Conservation (phyloP, 306 rosid species). For the Hippophae gyantsensis region DNA sequence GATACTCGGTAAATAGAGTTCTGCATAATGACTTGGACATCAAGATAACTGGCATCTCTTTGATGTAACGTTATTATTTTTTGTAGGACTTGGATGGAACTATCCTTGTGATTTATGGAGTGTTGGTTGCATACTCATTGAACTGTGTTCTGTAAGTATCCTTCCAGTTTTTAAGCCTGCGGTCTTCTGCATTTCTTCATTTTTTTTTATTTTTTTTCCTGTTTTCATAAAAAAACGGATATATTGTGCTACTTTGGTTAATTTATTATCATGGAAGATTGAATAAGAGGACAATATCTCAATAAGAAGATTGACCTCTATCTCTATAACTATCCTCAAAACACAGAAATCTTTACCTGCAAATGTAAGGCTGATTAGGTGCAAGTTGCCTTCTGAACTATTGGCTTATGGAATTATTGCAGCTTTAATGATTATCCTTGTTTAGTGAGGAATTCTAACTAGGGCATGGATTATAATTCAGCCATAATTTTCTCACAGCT, state of each 20-base stretch:
- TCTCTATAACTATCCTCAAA: too few relatives aligned
- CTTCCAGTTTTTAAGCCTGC: not conserved
- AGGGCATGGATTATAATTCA: not conserved
- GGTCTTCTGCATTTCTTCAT: not conserved
- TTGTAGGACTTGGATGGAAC: conserved; percentile 81
- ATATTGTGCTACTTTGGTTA: not conserved
- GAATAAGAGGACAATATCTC: not conserved
- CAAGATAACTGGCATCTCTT: not conserved
- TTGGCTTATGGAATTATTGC: not conserved
- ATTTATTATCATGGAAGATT: not conserved
- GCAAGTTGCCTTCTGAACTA: not conserved
- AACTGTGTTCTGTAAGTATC: conserved; percentile 77
- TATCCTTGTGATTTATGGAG: conserved; percentile 88
- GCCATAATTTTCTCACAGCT: not conserved
- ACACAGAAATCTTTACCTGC: not conserved
- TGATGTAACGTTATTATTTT: conserved; percentile 15
- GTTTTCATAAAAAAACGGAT: not conserved
- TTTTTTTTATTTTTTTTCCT: not conserved
- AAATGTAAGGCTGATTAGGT: not conserved
- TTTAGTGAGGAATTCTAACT: not conserved
- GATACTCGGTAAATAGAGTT: conserved; percentile 48
- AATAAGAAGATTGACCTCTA: too few relatives aligned
- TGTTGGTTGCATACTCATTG: conserved; percentile 79
- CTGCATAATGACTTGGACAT: conserved; percentile 4
- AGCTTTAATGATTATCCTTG: not conserved